A percentile compares a stretch with the other conserved stretches of the same genome.
These are phyloP conservation scores for Acorus calamus DNA, from an alignment of 106 monocot genomes.

Conservation along the genomic window DNA sequence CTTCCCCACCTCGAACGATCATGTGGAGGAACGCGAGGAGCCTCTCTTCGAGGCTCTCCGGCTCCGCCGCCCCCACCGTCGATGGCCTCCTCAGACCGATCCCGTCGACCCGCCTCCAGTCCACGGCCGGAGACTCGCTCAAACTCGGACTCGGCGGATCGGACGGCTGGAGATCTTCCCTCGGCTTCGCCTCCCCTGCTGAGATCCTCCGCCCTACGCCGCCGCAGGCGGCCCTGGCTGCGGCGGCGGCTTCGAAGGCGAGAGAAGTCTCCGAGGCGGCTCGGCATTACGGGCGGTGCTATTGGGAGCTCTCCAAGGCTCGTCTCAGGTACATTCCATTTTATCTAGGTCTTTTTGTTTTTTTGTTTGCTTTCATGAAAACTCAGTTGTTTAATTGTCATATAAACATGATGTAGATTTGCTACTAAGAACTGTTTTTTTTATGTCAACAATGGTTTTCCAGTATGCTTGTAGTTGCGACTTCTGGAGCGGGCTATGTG, in stretches of 20 bases:
- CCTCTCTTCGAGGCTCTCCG: background rate
- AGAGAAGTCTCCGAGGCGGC: constrained; percentile 17
- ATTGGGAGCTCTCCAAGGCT: constrained; percentile 97
- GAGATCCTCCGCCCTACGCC: constrained; percentile 14
- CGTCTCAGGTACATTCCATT: constrained; percentile 48
- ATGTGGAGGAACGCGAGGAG: background rate
- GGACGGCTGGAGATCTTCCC: background rate
- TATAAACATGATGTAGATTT: background rate
- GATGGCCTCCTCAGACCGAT: constrained; percentile 5
- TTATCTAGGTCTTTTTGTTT: background rate
- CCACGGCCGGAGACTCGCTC: constrained; percentile 11
- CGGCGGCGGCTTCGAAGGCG: constrained; percentile 9
- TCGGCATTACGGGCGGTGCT: constrained; percentile 69
- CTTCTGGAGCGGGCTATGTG: constrained; percentile 85
- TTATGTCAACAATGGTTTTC: constrained; percentile 1
- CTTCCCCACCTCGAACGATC: background rate
- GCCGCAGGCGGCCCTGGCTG: constrained; percentile 16
- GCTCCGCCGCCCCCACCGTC: background rate
- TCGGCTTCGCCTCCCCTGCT: constrained; percentile 9
- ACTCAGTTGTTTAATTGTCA: background rate
- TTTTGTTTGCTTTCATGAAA: background rate
- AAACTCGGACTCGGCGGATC: background rate
- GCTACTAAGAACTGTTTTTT: background rate
- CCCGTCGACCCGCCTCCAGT: constrained; percentile 12
- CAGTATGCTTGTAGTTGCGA: constrained; percentile 94